Evolutionary conservation across 2,329 filamentous ascomycete genomes (phyloP), one percentile per base, ranked within the genome.

Genomic region (Calonectria fujianensis): DNA sequence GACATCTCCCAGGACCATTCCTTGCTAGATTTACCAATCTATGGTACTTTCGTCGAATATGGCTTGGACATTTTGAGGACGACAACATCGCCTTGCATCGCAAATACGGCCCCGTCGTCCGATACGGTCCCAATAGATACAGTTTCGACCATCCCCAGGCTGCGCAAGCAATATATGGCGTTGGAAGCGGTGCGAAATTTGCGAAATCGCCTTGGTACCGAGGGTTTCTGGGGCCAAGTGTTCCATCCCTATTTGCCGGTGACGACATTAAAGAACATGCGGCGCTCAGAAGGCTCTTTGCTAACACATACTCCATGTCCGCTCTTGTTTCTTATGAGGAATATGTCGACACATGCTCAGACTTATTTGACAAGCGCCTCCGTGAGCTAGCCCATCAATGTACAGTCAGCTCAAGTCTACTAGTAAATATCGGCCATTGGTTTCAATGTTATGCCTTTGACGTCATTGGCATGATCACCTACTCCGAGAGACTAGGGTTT

Each of bases 361-460:
- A 69, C 20, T 31, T 69, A 18, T 69, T 69, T 24, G 37, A 54
- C 37, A 51, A 69, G 27, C 66, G 27, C 11, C 51, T 69, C 11
- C 24, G 51, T 7, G 27, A 69, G 41, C 48, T 69, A 20, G 50
- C 66, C 6, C 41, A 65, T 9, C 57, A 63, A 13, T 63, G 48
- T n/a, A 52, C 31, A 29, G n/a, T 29, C 48, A 52, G 45, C 11
- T 20, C 35, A 20, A 57, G 27, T n/a, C 14, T 41, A 6, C 27
- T 66, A 0, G 52, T 76, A 1, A 76, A 78, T 2, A 69, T 78
- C 11, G 70, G 76, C 0, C 70, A 70, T 2, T 78, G 77, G 77
- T 69, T 78, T 0, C 77, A 78, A 2, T 78, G 70, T 10, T 78
- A 78, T 27, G 75, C 77, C 0, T 78, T 78, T 10, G 77, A 78